Evolutionary conservation across 2,329 filamentous ascomycete species (phyloP).

Genomic region (Calonectria leucothoes): DNA sequence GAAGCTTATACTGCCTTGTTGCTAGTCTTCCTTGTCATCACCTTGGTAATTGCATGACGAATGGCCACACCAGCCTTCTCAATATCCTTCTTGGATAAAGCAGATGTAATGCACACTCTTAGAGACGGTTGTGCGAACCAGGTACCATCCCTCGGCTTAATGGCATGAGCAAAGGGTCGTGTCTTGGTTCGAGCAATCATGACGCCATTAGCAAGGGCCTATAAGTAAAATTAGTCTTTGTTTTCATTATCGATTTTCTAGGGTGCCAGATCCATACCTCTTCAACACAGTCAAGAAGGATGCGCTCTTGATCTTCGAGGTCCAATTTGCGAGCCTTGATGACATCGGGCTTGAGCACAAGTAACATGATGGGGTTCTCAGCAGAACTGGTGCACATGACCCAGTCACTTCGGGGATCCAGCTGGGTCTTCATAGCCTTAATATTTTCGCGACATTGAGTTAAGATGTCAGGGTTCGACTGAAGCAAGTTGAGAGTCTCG

Average conservation of each 20-base stretch:
- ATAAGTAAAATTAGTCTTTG: conserved; percentile 26
- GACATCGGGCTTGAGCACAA: conserved; percentile 86
- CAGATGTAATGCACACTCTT: conserved; percentile 91
- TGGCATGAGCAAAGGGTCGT: conserved; percentile 72
- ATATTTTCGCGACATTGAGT: conserved; percentile 86
- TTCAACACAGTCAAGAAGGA: conserved; percentile 93
- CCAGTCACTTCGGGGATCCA: conserved; percentile 96
- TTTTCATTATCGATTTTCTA: not conserved
- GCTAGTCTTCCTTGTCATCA: conserved; percentile 76
- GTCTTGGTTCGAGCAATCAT: conserved; percentile 89
- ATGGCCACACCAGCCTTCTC: conserved; percentile 93
- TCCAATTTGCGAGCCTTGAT: conserved; percentile 76
- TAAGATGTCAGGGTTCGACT: conserved; percentile 87
- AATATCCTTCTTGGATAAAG: conserved; percentile 91
- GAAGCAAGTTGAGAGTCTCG: conserved; percentile 87
- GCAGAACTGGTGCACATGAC: conserved; percentile 81
- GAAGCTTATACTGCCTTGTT: conserved; percentile 41
- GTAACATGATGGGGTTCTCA: conserved; percentile 89
- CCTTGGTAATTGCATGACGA: conserved; percentile 92
- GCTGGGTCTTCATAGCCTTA: conserved; percentile 83
- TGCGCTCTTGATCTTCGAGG: conserved; percentile 81
- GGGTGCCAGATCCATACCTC: conserved; percentile 73
- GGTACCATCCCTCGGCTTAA: conserved; percentile 75
- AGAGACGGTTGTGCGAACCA: conserved; percentile 83
- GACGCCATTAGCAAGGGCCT: conserved; percentile 89